Evolutionary conservation across 768 basidiomycete species (phyloP).

Genomic region (Mycena floridula): DNA sequence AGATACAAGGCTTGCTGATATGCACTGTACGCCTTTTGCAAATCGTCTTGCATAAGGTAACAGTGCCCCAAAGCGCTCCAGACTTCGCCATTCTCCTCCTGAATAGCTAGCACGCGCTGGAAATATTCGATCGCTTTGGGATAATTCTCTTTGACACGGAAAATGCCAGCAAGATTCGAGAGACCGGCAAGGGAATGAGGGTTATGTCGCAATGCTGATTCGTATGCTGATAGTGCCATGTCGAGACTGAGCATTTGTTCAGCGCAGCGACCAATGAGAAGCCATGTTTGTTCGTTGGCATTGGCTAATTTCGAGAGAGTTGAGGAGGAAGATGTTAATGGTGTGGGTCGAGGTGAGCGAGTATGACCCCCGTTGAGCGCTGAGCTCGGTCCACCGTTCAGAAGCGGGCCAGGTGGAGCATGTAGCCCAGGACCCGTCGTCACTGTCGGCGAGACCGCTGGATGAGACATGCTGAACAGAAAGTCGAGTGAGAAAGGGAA

Average conservation of each 20-base stretch:
- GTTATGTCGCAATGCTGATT: constrained; percentile 93
- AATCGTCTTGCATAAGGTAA: constrained; percentile 98
- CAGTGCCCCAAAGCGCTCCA: constrained; percentile 96
- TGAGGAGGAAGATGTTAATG: constrained; percentile 21
- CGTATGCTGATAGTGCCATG: constrained; percentile 88
- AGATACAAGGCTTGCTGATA: constrained; percentile 98
- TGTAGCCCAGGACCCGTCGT: no score
- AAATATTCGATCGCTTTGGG: constrained; percentile 97
- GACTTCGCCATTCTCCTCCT: constrained; percentile 97
- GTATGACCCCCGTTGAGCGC: constrained; percentile 16
- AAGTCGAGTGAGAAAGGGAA: no score
- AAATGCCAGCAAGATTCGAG: constrained; percentile 92
- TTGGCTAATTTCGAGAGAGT: constrained; percentile 73
- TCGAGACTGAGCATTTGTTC: constrained; percentile 95
- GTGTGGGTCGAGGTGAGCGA: constrained; percentile 2
- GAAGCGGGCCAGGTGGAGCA: no score
- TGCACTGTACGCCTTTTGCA: constrained; percentile 96
- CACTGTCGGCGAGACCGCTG: no score
- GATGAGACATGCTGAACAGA: no score
- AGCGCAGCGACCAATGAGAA: constrained; percentile 91
- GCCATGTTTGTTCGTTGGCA: constrained; percentile 95
- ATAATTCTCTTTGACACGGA: constrained; percentile 96
- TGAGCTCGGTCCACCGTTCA: no score
- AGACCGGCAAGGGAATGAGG: constrained; percentile 85
- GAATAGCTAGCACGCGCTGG: constrained; percentile 82